phyloP scores from a whole-genome alignment of 2,329 filamentous ascomycete species.

The Hypocrella siamensis region DNA sequence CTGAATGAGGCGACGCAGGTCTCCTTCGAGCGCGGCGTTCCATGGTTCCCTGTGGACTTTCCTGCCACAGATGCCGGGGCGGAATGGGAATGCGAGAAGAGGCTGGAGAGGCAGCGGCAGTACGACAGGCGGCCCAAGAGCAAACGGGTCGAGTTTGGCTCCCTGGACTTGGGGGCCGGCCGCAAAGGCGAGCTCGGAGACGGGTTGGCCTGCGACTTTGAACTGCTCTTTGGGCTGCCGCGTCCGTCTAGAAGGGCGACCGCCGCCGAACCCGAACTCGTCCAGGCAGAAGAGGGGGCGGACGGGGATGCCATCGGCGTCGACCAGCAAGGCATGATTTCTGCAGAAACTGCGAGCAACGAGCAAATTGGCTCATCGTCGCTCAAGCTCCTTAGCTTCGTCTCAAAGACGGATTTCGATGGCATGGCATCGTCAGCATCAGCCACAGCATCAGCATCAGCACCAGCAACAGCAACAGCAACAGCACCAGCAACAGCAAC shows the following conservation, averaged over 20 bases:
- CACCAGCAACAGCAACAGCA: too few relatives aligned
- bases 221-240: slow-evolving; percentile 37
- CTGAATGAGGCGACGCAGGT: slow-evolving; percentile 67
- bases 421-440: slow-evolving; percentile 10
- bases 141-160: slow-evolving; percentile 62
- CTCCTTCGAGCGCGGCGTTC: slow-evolving; percentile 58
- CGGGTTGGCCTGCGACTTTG: slow-evolving; percentile 76
- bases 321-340: slow-evolving; percentile 7
- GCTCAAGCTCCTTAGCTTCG: slow-evolving; percentile 8
- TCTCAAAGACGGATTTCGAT: slow-evolving; percentile 16
- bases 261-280: slow-evolving; percentile 2
- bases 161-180: slow-evolving; percentile 55
- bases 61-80: slow-evolving; percentile 66
- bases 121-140: slow-evolving; percentile 73
- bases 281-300: slow-evolving; percentile 2
- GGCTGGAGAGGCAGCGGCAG: slow-evolving; percentile 54
- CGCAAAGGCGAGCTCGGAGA: slow-evolving; percentile 69
- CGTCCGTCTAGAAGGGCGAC: slow-evolving; percentile 5
- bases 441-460: too few relatives aligned
- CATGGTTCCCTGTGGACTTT: slow-evolving; percentile 80
- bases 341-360: background rate
- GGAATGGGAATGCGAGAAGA: slow-evolving; percentile 57
- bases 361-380: background rate
- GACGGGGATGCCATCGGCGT: slow-evolving; percentile 16
- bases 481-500: too few relatives aligned